Evolutionary conservation across 106 monocot genomes (phyloP), one percentile per base, ranked within the genome.

Genomic region (Phalaenopsis equestris): DNA sequence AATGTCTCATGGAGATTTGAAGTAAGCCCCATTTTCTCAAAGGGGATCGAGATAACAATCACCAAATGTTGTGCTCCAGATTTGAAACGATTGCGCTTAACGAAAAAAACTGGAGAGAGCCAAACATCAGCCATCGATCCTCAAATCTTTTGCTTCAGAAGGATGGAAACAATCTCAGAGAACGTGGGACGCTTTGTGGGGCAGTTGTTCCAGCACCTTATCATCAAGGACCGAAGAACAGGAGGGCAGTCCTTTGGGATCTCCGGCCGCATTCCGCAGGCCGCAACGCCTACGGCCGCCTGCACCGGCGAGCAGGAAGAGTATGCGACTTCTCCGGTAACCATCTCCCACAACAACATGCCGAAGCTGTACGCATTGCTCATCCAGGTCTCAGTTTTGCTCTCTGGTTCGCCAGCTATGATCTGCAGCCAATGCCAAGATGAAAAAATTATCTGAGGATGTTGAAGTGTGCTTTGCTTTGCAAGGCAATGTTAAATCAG

Each of bases 321-420:
- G 83, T 92, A 98, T 16, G 97, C 94, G 23, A 84, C 83, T 80
- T 94, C 97, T 10, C 97, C 97, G 0, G 97, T 87, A 11, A 92
- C 84, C 94, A 98, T 98, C 85, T 94, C 97, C 97, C 97, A 98
- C 2, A 98, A 45, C 75, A 98, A 86, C 97, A 98, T 94, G 5
- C 97, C 92, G 45, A 90, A 98, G 75, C 97, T 98, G 68, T 98
- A 98, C 78, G 92, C 94, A 77, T 98, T 98, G 92, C 97, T 98
- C 97, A 94, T 98, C 92, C 89, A 94, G 21, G 94, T 98, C 85
- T 98, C 97, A 1, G 87, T 84, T 72, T 90, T 94, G 37, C 82
- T 98, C 77, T 98, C 97, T 3, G 94, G 97, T 75, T 98, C 97
- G 7, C 92, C 94, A 12, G 94, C 90, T 21, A 98, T 98, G 67